phyloP scores from a whole-genome alignment of 352 stramenopile species.

The Phytophthora tubulina region DNA sequence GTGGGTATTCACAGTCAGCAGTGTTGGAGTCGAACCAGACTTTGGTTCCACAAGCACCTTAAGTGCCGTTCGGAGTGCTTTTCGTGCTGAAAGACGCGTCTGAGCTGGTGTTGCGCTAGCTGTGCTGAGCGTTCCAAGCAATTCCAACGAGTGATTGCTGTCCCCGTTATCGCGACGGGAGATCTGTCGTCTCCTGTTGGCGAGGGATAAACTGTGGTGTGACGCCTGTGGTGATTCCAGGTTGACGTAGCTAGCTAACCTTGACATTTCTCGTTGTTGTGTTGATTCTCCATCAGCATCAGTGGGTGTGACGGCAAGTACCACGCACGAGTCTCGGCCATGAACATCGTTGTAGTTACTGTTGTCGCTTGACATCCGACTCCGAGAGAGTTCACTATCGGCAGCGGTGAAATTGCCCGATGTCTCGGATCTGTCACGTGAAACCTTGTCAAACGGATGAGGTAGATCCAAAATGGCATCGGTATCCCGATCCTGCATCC shows the following conservation, averaged over 20 bases:
- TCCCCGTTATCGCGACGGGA: conserved; percentile 14
- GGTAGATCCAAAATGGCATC: conserved; percentile 36
- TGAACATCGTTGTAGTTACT: conserved; percentile 14
- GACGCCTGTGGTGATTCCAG: conserved; percentile 23
- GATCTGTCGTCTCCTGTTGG: conserved; percentile 15
- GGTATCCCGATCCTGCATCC: conserved; percentile 30
- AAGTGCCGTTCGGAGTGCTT: conserved; percentile 30
- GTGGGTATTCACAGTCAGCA: conserved; percentile 49
- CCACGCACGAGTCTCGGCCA: conserved; percentile 26
- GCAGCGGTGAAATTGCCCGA: conserved; percentile 37
- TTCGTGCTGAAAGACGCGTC: conserved; percentile 24
- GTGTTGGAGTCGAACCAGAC: not conserved
- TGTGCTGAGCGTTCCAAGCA: conserved; percentile 29
- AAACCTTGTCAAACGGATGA: conserved; percentile 33
- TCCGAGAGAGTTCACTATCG: conserved; percentile 44
- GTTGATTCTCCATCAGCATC: no score
- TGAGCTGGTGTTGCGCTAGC: conserved; percentile 25
- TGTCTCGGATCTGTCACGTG: conserved; percentile 30
- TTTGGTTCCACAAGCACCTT: conserved; percentile 28
- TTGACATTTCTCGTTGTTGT: not conserved
- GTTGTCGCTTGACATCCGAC: conserved; percentile 25
- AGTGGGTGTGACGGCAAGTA: conserved; percentile 16
- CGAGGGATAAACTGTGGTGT: not conserved
- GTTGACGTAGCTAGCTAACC: conserved; percentile 29
- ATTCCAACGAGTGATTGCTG: conserved; percentile 34